Conservation (phyloP, 306 rosid species). For the Ochetophila trinervis region DNA sequence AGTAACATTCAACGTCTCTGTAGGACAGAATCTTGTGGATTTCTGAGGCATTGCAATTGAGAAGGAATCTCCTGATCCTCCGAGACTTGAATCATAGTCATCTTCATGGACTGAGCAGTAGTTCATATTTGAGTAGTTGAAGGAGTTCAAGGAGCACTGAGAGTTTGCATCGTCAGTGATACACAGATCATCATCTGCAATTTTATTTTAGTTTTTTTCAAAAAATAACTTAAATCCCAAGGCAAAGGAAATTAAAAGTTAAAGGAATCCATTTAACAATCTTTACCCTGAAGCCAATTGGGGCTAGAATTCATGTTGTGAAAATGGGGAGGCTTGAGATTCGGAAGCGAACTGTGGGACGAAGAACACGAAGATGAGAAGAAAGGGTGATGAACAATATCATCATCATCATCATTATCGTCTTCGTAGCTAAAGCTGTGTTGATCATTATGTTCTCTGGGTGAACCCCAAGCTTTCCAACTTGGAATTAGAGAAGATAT, state of each 20-base stretch:
- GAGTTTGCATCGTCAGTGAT: constrained; percentile 57
- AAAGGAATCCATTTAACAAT: too few relatives aligned
- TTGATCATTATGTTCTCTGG: constrained; percentile 27
- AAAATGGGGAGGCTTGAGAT: constrained; percentile 34
- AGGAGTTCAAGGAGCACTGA: constrained; percentile 52
- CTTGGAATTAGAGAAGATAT: constrained; percentile 51
- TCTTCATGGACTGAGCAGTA: constrained; percentile 45
- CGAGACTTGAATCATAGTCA: constrained; percentile 25
- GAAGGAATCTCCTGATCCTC: constrained; percentile 20
- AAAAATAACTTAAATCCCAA: neutral
- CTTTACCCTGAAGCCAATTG: constrained; percentile 47
- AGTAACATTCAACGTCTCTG: constrained; percentile 16
- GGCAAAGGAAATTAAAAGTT: neutral
- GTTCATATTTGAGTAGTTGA: constrained; percentile 46
- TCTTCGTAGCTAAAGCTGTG: constrained; percentile 57
- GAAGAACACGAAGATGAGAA: constrained; percentile 48
- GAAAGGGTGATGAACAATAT: constrained; percentile 40
- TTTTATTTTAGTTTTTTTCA: neutral
- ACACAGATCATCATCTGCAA: constrained; percentile 27
- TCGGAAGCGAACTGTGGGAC: constrained; percentile 45
- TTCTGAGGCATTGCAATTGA: constrained; percentile 30
- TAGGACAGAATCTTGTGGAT: constrained; percentile 68
- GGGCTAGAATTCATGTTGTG: constrained; percentile 12
- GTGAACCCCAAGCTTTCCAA: constrained; percentile 43
- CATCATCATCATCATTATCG: constrained; percentile 31